These are phyloP conservation scores for Apiotrichum porosum DNA, from an alignment of 1,284 basidiomycete species.

Conservation along the genomic window DNA sequence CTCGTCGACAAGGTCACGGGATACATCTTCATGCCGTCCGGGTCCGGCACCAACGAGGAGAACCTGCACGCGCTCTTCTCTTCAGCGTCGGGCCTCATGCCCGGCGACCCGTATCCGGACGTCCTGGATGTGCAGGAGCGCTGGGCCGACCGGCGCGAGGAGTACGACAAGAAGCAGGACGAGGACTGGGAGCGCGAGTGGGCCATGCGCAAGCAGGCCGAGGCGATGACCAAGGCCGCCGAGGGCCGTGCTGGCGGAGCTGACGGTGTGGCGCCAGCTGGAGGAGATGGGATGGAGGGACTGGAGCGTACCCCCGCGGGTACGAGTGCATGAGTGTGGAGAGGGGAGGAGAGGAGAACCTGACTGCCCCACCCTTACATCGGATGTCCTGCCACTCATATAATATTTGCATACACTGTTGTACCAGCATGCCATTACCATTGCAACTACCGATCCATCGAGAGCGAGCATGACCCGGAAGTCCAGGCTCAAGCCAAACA, in stretches of 20 bases:
- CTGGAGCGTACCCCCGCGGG: no score
- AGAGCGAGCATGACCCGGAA: no score
- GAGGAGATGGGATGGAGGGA: no score
- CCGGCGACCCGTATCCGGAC: constrained; percentile 54
- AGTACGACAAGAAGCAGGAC: constrained; percentile 72
- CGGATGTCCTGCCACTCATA: no score
- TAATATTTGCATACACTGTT: no score
- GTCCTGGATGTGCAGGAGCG: constrained; percentile 79
- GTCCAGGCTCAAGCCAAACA: no score
- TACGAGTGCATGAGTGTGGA: background rate
- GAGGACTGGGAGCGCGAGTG: constrained; percentile 49
- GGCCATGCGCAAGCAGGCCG: constrained; percentile 22
- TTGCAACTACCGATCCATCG: no score
- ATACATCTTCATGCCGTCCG: constrained; percentile 68
- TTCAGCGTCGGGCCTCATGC: constrained; percentile 59
- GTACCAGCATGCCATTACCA: no score
- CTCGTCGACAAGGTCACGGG: constrained; percentile 84
- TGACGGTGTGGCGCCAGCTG: no score
- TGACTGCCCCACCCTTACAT: no score
- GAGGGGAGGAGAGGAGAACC: background rate
- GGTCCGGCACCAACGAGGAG: constrained; percentile 52
- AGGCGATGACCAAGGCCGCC: constrained; percentile 4
- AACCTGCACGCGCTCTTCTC: constrained; percentile 65
- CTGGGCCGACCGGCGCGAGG: constrained; percentile 73
- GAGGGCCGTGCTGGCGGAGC: background rate